Evolutionary conservation across 306 rosid species (phyloP), one percentile per base, ranked within the genome.

Genomic region (Cicer yamashitae): DNA sequence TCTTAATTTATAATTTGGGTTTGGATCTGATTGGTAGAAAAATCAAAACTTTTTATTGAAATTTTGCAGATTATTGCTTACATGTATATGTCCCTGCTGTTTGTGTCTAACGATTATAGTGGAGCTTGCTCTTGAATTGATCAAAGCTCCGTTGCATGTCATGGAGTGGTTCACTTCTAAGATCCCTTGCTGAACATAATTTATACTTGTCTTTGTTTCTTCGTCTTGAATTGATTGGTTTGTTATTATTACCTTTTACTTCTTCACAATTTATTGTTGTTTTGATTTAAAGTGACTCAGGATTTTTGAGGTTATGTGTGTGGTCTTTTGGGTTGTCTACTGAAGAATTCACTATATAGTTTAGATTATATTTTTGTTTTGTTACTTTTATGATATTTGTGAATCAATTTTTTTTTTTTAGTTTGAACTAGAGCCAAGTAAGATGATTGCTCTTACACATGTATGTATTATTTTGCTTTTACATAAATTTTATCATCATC

Each of bases 141-240:
- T 90, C 14, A 90, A 90, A 80, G 98, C 98, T 76, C 98, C 96
- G 1, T 48, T 93, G 44, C 96, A 90, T 43, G 96, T 90, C 1
- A 89, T 93, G 94, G 81, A 84, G 58, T 93, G 98, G 98, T 93
- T 89, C 81, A 93, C 96, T 59, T 83, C 86, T 79, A 84, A 85
- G 87, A 93, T 93, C 76, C 96, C 94, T 5, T 90, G 96, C 79
- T 81, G 69, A 84, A 1, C 9, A 8, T 53, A 9, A 3, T 30
- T 30, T 30, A 30, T 30, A 30, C 0, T 13, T 34, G 5, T 41
- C 13, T 47, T 15, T 13, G 1, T 3, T 14, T 66, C 45, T 76
- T 6, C 7, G 12, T 38, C 40, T 1, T 40, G 37, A 18, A 14
- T 60, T 61, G 7, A 30, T 30, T 30, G 10, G 7, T 72, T 64